Conservation (phyloP, 208 protist genomes). For the Crithidia thermophila region DNA sequence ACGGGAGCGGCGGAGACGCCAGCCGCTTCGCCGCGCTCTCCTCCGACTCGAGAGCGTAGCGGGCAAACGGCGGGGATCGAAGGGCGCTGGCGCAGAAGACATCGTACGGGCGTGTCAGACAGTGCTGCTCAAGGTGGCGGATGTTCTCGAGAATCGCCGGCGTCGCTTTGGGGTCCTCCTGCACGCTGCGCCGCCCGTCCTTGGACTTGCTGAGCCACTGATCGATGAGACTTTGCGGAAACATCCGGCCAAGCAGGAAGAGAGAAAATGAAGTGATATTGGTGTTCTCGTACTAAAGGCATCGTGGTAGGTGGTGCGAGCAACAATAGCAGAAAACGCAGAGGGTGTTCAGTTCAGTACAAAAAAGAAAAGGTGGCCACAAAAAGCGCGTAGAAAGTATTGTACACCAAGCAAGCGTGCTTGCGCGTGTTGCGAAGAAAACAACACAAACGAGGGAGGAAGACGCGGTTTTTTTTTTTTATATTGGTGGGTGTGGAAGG, state of each 20-base stretch:
- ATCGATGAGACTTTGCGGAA: slow-evolving; percentile 38
- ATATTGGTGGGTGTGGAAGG: not conserved
- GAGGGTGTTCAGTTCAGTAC: no score
- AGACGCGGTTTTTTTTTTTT: no score
- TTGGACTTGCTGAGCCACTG: slow-evolving; percentile 75
- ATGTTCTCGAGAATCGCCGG: slow-evolving; percentile 56
- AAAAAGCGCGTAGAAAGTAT: no score
- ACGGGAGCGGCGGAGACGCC: slow-evolving; percentile 10
- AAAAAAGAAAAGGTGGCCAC: no score
- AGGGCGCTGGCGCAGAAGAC: slow-evolving; percentile 54
- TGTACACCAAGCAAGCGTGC: no score
- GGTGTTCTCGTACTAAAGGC: no score
- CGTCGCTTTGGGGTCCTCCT: slow-evolving; percentile 49
- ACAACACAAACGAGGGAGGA: no score
- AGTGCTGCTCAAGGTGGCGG: slow-evolving; percentile 53
- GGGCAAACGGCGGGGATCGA: slow-evolving; percentile 37
- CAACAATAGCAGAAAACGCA: no score
- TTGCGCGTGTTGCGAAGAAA: no score
- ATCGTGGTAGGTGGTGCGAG: no score
- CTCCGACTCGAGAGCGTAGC: slow-evolving; percentile 24
- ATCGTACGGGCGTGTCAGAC: slow-evolving; percentile 54
- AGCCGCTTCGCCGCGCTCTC: slow-evolving; percentile 12
- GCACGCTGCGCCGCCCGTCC: slow-evolving; percentile 57
- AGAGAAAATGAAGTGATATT: not conserved
- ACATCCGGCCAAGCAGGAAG: not conserved